phyloP scores from a whole-genome alignment of 75 land plant species.

The Pinus tabuliformis region DNA sequence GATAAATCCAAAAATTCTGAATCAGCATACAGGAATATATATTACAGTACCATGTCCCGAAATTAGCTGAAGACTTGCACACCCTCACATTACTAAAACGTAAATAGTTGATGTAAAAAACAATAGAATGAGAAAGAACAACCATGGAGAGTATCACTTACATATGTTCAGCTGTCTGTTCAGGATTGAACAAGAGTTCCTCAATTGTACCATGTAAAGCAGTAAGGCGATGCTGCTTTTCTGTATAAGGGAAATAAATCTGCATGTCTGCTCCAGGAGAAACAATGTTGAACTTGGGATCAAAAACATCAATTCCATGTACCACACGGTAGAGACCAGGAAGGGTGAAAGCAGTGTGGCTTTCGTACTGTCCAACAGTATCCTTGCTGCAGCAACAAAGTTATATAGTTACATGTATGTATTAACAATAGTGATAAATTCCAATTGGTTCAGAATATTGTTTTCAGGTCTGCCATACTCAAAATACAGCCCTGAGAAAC shows the following conservation, averaged over 20 bases:
- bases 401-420: too few relatives aligned
- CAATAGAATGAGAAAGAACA: too few relatives aligned
- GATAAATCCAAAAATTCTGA: too few relatives aligned
- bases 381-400: slow-evolving; percentile 41
- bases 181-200: slow-evolving; percentile 41
- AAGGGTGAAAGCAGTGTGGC: slow-evolving; percentile 57
- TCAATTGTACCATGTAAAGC: slow-evolving; percentile 51
- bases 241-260: slow-evolving; percentile 65
- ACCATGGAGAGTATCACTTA: slow-evolving; percentile 12
- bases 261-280: slow-evolving; percentile 66
- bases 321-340: slow-evolving; percentile 73
- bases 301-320: slow-evolving; percentile 73
- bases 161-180: slow-evolving; percentile 52
- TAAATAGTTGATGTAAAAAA: too few relatives aligned
- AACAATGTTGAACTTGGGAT: slow-evolving; percentile 78
- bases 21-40: too few relatives aligned
- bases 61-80: too few relatives aligned
- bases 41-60: too few relatives aligned
- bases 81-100: too few relatives aligned
- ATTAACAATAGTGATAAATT: too few relatives aligned
- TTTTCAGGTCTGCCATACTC: too few relatives aligned
- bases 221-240: slow-evolving; percentile 43
- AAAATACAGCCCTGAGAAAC: too few relatives aligned
- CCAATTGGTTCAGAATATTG: too few relatives aligned
- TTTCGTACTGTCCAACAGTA: slow-evolving; percentile 69